Evolutionary conservation across 768 basidiomycete genomes (phyloP), one percentile per base, ranked within the genome.

Genomic region (Leccinum pellstonianum): DNA sequence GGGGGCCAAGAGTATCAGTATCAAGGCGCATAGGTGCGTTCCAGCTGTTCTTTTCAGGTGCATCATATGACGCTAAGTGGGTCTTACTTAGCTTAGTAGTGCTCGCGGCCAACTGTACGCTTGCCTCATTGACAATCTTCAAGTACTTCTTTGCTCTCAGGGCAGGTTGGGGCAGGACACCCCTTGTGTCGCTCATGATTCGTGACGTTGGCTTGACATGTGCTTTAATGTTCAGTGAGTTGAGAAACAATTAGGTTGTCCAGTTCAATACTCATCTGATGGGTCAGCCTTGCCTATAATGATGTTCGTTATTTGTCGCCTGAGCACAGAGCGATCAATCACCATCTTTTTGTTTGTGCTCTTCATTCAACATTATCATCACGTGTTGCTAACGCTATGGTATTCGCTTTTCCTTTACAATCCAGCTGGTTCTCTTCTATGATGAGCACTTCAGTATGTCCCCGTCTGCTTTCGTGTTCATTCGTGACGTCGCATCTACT

Each of bases 181-280:
- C 68, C 6, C 63, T 68, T 10, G 52, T 65, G 25, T 65, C 58
- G 8, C 63, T 70, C 17, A 49, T 68, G 23, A 49, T 68, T 49
- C 66, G 62, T 35, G 62, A 68, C 25, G 38, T 57, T n/a, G 53
- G 60, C 31, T 49, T 14, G 29, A 56, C 55, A 5, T 69, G 59
- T 53, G 56, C 25, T 38, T 48, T 54, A 0, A 53, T 23, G 0
- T 1, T 49, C 29, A 21, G 68, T 69, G 56, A 64, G 67, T 54
- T 15, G 38, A 38, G 10, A 46, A 4, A 48, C 3, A 37, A 17
- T 21, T 9, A 7, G 12, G 31, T 23, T 23, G 2, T 6, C 29
- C 23, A 27, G 49, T 8, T 25, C 2, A 4, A 6, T 17, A 11
- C 49, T 62, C 11, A 67, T 21, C 3, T 5, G 21, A 46, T 41